These are phyloP conservation scores for Neoboletus subvelutipes DNA, from an alignment of 768 basidiomycete species.

Conservation along the genomic window DNA sequence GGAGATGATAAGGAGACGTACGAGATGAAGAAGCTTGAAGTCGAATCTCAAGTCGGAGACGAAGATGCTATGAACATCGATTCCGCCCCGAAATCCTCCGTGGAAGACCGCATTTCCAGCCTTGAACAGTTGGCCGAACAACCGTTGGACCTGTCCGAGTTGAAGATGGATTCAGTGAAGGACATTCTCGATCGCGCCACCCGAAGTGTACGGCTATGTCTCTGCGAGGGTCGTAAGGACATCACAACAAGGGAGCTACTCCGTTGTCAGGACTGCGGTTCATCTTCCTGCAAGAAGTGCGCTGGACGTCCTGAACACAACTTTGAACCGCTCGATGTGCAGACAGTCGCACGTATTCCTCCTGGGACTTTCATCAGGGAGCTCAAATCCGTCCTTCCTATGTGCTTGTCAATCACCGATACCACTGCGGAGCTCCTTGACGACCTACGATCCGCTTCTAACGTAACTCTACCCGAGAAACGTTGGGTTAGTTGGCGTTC, in stretches of 20 bases:
- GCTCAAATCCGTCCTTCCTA: constrained; percentile 80
- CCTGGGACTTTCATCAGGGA: constrained; percentile 74
- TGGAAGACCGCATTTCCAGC: constrained; percentile 64
- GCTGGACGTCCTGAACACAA: constrained; percentile 91
- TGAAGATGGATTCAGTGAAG: constrained; percentile 44
- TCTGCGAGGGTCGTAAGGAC: constrained; percentile 86
- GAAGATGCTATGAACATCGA: constrained; percentile 54
- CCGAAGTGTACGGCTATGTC: constrained; percentile 75
- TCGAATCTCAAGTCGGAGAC: constrained; percentile 26
- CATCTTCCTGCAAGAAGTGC: constrained; percentile 80
- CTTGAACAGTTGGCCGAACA: constrained; percentile 63
- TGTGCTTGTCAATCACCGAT: constrained; percentile 67
- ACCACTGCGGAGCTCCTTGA: constrained; percentile 55
- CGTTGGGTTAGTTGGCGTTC: constrained; percentile 70
- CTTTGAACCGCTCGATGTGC: constrained; percentile 53
- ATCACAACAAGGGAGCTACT: constrained; percentile 67
- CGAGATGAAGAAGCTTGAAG: constrained; percentile 56
- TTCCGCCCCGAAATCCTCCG: constrained; percentile 11
- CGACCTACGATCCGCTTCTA: constrained; percentile 40
- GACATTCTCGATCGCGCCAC: constrained; percentile 64
- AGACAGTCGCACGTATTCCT: constrained; percentile 54
- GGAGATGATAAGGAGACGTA: constrained; percentile 68
- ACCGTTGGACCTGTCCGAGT: constrained; percentile 67
- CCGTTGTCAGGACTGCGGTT: constrained; percentile 73
- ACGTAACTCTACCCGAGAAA: constrained; percentile 45